Conservation (phyloP, 2,329 filamentous ascomycete species). For the Fusarium bactridioides region DNA sequence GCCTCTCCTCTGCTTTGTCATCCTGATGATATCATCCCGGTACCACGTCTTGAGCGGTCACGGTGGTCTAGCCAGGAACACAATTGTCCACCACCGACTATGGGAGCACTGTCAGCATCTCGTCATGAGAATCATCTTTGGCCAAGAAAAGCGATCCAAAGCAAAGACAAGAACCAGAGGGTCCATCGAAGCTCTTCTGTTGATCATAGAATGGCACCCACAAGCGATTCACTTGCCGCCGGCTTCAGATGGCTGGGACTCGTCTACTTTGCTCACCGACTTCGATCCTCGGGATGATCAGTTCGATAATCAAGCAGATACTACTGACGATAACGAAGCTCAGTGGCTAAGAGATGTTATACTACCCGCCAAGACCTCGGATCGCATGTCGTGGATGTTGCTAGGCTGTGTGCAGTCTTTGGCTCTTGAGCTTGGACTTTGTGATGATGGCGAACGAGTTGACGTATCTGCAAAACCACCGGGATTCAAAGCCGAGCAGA, state of each 20-base stretch:
- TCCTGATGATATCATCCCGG: slow-evolving; percentile 63
- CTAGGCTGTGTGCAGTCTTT: slow-evolving; percentile 50
- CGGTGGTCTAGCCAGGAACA: slow-evolving; percentile 56
- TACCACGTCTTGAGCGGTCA: slow-evolving; percentile 54
- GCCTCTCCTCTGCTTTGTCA: slow-evolving; percentile 60
- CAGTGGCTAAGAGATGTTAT: slow-evolving; percentile 62
- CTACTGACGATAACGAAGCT: background rate
- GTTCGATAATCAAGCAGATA: slow-evolving; percentile 17
- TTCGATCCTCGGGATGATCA: slow-evolving; percentile 45
- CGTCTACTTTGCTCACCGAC: slow-evolving; percentile 55
- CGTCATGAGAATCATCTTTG: slow-evolving; percentile 61
- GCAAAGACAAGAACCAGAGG: slow-evolving; percentile 58
- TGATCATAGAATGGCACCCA: slow-evolving; percentile 66
- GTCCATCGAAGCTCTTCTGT: slow-evolving; percentile 60
- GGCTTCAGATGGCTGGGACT: slow-evolving; percentile 62
- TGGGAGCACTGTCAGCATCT: slow-evolving; percentile 64
- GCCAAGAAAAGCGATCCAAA: slow-evolving; percentile 60
- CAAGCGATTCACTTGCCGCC: slow-evolving; percentile 62
- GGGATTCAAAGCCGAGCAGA: background rate
- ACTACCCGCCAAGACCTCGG: slow-evolving; percentile 59
- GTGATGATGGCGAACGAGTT: slow-evolving; percentile 1
- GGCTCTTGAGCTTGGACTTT: slow-evolving; percentile 22
- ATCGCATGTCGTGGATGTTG: slow-evolving; percentile 67
- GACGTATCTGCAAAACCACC: background rate
- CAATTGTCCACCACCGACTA: slow-evolving; percentile 61